phyloP scores from a whole-genome alignment of 2,329 filamentous ascomycete species.

The Nemania sp. region DNA sequence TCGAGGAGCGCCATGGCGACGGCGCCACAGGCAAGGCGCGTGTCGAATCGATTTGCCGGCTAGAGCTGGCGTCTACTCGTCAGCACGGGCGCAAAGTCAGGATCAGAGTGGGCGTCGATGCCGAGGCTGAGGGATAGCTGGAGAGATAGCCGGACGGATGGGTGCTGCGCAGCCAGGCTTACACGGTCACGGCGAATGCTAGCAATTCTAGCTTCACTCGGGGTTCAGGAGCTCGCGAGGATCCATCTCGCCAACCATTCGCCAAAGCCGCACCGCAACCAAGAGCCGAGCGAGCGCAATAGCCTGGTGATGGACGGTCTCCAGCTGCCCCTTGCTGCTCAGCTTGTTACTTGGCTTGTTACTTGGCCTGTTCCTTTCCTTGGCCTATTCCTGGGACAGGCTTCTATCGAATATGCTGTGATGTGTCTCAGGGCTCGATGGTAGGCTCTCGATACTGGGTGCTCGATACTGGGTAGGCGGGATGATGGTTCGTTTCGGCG shows the following conservation, averaged over 20 bases:
- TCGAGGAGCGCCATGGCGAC: conserved; percentile 66
- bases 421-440: too few relatives aligned
- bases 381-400: too few relatives aligned
- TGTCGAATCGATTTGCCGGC: conserved; percentile 34
- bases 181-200: conserved; percentile 32
- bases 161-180: conserved; percentile 19
- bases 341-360: neutral
- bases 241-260: conserved; percentile 35
- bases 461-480: too few relatives aligned
- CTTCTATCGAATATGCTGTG: too few relatives aligned
- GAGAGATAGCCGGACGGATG: neutral
- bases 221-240: conserved; percentile 24
- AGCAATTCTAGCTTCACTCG: conserved; percentile 36
- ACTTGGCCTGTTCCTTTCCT: neutral
- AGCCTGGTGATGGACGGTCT: neutral
- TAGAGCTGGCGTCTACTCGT: conserved; percentile 18
- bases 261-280: conserved; percentile 7
- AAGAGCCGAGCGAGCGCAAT: conserved; percentile 7
- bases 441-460: too few relatives aligned
- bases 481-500: neutral
- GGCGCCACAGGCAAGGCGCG: conserved; percentile 36
- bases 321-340: neutral
- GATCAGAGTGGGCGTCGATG: neutral
- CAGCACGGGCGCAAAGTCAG: neutral
- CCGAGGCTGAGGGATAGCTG: neutral